Evolutionary conservation across 2,329 filamentous ascomycete species (phyloP), one percentile per base, ranked within the genome.

Genomic region (Ophiostoma sp.): DNA sequence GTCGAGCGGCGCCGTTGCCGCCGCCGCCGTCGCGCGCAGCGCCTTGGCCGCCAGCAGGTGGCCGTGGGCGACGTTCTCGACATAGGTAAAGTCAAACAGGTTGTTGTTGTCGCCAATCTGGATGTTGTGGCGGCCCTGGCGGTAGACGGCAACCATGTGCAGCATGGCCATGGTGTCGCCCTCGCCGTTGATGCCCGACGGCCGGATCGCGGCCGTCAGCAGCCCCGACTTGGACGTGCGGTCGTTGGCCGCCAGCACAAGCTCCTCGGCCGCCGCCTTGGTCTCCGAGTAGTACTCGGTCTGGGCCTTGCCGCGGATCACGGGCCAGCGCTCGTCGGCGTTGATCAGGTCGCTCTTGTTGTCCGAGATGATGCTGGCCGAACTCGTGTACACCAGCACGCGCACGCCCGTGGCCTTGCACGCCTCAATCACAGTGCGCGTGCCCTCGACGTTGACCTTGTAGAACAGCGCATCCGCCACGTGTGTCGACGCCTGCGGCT

Each of bases 361-460:
- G 80, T 98, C 93, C 77, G 91, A 90, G 73, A 97, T 84, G 72
- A 97, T 90, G 72, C 93, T 96, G 69, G 92, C 91, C 69, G 91
- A 95, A 79, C 91, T 95, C 23, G 94, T 98, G 80, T 94, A 97
- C 66, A 98, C 92, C 73, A 98, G 88, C 0, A 87, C 91, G 80
- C 89, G 92, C 76, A 94, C 93, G 73, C 86, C 89, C 52, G 86
- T 85, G 74, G 86, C 83, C 76, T 86, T 85, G 75, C 90, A 90
- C 20, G 91, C 92, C 48, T 89, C 87, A 69, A 98, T 82, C 67
- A 97, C 86, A 74, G 90, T 89, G 74, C 84, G 84, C 17, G 95
- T 97, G 68, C 94, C 94, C 68, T 93, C 89, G 68, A 97, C 89
- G 79, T 98, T 99, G 77, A 98, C 91, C 78, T 89, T 89, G 76